Base-by-base conservation (phyloP, 768 basidiomycete species). In the Suillus americanus region DNA sequence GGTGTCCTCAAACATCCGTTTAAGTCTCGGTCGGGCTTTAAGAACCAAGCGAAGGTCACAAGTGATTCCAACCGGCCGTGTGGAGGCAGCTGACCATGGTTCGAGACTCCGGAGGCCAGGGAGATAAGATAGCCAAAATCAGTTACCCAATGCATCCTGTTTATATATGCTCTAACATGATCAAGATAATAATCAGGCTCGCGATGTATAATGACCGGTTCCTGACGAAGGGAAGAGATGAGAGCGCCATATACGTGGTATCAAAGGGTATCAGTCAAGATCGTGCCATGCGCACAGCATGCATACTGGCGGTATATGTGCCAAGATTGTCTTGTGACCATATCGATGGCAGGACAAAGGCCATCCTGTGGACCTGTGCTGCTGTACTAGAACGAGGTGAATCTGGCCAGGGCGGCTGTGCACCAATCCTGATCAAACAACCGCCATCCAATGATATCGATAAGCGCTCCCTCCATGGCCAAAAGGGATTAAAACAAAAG, bases 151-250 rank as follows among this genome's bases (percentile, higher is more conserved):
- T 55, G 3, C 14, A 51, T 51, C 6, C 25, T 16, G 14, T 20
- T 54, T 54, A 5, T 54, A 20, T n/a, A n/a, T n/a, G n/a, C n/a
- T n/a, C n/a, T n/a, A n/a, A n/a, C 9, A 30, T 12, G 62, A 67
- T 64, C 62, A 61, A 54, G 66, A 71, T 67, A 53, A 0, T 14
- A 62, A 60, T 60, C 25, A 43, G 12, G 43, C 1, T 66, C 71
- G 63, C 54, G 64, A 46, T 65, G 41, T 65, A 64, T 65, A 64
- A 40, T 23, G 50, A 25, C 23, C 37, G 40, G 25, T 40, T 57
- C 56, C 56, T 57, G 37, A 18, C 8, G 16, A 30, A n/a, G 5
- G 33, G 7, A 20, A 55, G 38, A 18, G 55, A 57, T 57, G 37
- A 38, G 18, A 57, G 16, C 2, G 23, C 37, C 55, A 23, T 25